Percentiles rank a stretch among this genome's conserved stretches.
Conservation (phyloP, 306 rosid species). For the Begonia loranthoides region DNA sequence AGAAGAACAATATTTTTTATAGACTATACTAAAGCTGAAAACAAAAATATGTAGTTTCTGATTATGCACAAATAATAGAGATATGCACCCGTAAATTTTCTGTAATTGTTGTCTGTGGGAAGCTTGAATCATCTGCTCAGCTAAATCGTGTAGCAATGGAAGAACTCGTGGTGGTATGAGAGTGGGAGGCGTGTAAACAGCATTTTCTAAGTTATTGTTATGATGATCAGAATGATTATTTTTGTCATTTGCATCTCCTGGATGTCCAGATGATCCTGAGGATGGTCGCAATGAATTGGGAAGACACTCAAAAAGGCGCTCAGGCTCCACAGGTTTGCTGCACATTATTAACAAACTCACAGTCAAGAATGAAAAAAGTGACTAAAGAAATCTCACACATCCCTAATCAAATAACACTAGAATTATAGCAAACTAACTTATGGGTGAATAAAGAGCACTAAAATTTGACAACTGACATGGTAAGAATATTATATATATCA, state of each 20-base stretch:
- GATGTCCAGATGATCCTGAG: slow-evolving; percentile 73
- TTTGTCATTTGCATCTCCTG: slow-evolving; percentile 43
- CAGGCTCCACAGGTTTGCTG: slow-evolving; percentile 99
- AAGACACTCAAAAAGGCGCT: slow-evolving; percentile 90
- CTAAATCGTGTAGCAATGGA: slow-evolving; percentile 72
- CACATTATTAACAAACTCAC: slow-evolving; percentile 8
- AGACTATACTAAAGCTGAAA: no score
- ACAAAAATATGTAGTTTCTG: no score
- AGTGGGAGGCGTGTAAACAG: slow-evolving; percentile 75
- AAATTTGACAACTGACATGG: no score
- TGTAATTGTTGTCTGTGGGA: slow-evolving; percentile 72
- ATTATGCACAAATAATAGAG: no score
- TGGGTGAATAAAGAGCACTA: no score
- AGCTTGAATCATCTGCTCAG: slow-evolving; percentile 91
- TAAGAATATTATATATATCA: no score
- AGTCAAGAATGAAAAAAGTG: no score
- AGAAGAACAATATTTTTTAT: no score
- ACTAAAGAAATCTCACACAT: no score
- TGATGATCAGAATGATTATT: slow-evolving; percentile 49
- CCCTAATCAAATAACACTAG: no score
- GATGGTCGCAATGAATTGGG: slow-evolving; percentile 93
- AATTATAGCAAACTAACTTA: no score
- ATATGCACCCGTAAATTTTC: slow-evolving; percentile 50
- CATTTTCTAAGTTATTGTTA: slow-evolving; percentile 43
- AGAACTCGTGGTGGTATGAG: slow-evolving; percentile 80